phyloP scores from a whole-genome alignment of 1,284 basidiomycete species.

The Fomitopsis palustris region DNA sequence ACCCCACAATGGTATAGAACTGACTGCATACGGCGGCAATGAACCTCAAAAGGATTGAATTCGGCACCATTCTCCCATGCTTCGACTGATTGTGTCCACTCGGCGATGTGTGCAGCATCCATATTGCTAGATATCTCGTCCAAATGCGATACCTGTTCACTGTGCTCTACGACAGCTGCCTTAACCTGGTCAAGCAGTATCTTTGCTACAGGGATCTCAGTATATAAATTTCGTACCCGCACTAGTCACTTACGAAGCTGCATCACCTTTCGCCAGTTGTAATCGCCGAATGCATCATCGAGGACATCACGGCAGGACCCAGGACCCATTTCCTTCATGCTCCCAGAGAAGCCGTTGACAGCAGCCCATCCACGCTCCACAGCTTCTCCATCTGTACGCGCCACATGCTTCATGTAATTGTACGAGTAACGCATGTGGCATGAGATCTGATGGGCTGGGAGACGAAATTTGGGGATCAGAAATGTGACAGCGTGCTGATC shows the following conservation, averaged over 20 bases:
- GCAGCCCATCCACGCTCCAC: not conserved
- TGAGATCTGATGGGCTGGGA: conserved; percentile 2
- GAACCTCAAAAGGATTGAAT: not conserved
- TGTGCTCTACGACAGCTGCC: not conserved
- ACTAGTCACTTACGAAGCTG: not conserved
- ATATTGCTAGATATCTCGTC: not conserved
- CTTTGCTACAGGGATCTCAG: not conserved
- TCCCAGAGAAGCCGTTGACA: not conserved
- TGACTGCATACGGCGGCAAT: not conserved
- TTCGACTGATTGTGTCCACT: not conserved
- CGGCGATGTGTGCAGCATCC: not conserved
- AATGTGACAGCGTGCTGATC: not conserved
- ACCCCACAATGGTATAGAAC: too few species aligned
- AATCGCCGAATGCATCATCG: not conserved
- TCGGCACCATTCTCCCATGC: not conserved
- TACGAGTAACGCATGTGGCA: conserved; percentile 7
- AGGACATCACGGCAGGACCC: not conserved
- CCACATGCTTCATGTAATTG: conserved; percentile 2
- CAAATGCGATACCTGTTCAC: not conserved
- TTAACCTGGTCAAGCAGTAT: not conserved
- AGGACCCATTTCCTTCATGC: conserved; percentile 6
- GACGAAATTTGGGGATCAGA: conserved; percentile 9
- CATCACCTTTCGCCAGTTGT: conserved; percentile 1
- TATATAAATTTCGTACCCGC: not conserved
- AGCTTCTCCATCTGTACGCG: too few species aligned